Evolutionary conservation across 352 stramenopile species (phyloP).

Genomic region (Globisporangium carolinianum): DNA sequence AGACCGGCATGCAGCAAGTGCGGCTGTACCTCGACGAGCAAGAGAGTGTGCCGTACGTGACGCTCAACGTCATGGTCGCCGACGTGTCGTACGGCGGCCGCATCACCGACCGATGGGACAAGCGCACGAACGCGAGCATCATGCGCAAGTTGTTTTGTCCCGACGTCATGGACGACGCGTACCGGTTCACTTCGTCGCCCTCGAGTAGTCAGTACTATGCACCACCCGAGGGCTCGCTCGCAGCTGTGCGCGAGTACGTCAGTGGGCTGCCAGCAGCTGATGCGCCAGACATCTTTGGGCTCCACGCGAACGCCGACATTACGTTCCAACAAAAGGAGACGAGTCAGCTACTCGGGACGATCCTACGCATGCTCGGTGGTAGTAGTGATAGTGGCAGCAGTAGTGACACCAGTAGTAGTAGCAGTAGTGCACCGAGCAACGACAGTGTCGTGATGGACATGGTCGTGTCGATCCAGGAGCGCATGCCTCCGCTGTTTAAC

Average conservation of each 20-base stretch:
- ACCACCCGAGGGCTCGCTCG: constrained; percentile 51
- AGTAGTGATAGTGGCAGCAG: constrained; percentile 38
- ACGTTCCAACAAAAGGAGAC: constrained; percentile 93
- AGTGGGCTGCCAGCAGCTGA: constrained; percentile 74
- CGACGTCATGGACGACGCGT: constrained; percentile 84
- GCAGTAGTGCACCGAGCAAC: constrained; percentile 39
- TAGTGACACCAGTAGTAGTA: constrained; percentile 30
- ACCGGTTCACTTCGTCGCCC: constrained; percentile 69
- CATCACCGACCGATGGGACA: constrained; percentile 94
- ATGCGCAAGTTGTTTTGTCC: constrained; percentile 90
- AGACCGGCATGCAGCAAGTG: constrained; percentile 91
- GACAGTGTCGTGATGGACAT: constrained; percentile 82
- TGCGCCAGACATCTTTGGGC: constrained; percentile 87
- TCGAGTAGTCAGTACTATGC: constrained; percentile 60
- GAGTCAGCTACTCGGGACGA: constrained; percentile 57
- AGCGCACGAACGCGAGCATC: constrained; percentile 92
- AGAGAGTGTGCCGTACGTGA: constrained; percentile 89
- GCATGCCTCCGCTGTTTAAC: constrained; percentile 65
- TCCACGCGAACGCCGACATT: constrained; percentile 93
- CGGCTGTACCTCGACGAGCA: constrained; percentile 93
- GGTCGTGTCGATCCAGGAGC: constrained; percentile 70
- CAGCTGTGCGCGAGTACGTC: constrained; percentile 79
- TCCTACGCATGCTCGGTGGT: constrained; percentile 55
- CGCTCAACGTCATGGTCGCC: constrained; percentile 92
- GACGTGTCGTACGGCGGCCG: constrained; percentile 94